These are phyloP conservation scores for Ambrosia hybrid DNA, from an alignment of 140 eudicot species.

Conservation along the genomic window DNA sequence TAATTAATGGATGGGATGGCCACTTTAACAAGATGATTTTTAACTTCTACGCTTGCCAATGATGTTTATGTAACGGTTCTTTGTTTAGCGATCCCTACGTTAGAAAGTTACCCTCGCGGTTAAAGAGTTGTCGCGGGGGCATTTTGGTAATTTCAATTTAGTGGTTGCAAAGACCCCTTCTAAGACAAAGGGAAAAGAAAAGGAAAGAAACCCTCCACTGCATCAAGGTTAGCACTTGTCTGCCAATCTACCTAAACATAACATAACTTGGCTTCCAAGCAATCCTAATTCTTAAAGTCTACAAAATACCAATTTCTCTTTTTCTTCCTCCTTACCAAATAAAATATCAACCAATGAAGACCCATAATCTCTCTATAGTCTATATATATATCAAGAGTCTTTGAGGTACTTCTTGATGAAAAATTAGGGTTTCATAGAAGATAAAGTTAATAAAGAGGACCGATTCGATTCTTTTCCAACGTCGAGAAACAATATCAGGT, in stretches of 20 bases:
- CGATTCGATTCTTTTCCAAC: slow-evolving; percentile 47
- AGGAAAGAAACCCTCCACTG: slow-evolving; percentile 24
- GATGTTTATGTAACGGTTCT: neutral
- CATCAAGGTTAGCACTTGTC: slow-evolving; percentile 32
- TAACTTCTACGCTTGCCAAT: neutral
- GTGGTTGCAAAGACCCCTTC: slow-evolving; percentile 31
- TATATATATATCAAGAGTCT: slow-evolving; percentile 37
- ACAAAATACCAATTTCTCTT: slow-evolving; percentile 26
- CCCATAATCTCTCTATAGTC: slow-evolving; percentile 31
- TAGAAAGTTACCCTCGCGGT: slow-evolving; percentile 19
- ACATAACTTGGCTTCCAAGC: slow-evolving; percentile 98
- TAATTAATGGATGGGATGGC: slow-evolving; percentile 1
- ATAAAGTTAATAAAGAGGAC: slow-evolving; percentile 22
- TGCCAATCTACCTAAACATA: slow-evolving; percentile 40
- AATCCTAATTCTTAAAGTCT: slow-evolving; percentile 47
- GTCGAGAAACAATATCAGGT: slow-evolving; percentile 31
- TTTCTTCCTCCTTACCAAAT: slow-evolving; percentile 34
- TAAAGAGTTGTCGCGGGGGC: slow-evolving; percentile 20
- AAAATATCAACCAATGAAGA: slow-evolving; percentile 29
- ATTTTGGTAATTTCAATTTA: slow-evolving; percentile 16
- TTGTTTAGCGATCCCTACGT: neutral
- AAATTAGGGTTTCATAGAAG: slow-evolving; percentile 22
- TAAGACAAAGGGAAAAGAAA: slow-evolving; percentile 6
- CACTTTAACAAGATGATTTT: slow-evolving; percentile 12
- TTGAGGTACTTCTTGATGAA: slow-evolving; percentile 40